phyloP scores from a whole-genome alignment of 495 filamentous ascomycete species.

The Podospora pseudopauciseta region DNA sequence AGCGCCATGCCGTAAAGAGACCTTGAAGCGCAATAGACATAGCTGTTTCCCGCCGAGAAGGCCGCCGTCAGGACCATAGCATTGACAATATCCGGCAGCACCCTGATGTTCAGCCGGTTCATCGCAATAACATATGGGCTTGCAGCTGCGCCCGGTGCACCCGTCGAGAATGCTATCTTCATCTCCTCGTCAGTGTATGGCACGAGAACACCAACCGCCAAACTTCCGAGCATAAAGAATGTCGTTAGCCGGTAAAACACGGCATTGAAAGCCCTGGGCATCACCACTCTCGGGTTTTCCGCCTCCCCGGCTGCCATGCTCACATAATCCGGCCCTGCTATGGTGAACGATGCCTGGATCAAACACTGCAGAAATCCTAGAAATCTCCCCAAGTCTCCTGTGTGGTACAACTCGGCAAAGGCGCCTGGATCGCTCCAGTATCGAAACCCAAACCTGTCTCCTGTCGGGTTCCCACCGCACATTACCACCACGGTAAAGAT shows the following conservation, averaged over 20 bases:
- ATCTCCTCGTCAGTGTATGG: slow-evolving; percentile 55
- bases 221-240: slow-evolving; percentile 71
- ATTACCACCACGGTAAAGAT: slow-evolving; percentile 71
- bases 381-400: slow-evolving; percentile 62
- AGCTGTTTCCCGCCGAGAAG: slow-evolving; percentile 82
- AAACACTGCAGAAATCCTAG: slow-evolving; percentile 68
- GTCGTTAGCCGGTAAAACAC: slow-evolving; percentile 71
- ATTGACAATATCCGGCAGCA: slow-evolving; percentile 77
- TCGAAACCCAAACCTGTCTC: slow-evolving; percentile 69
- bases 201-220: slow-evolving; percentile 66
- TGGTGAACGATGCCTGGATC: slow-evolving; percentile 74
- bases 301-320: slow-evolving; percentile 74
- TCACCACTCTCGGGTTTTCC: slow-evolving; percentile 60
- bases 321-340: slow-evolving; percentile 78
- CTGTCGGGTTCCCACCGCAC: slow-evolving; percentile 66
- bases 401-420: slow-evolving; percentile 58
- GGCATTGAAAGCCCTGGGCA: slow-evolving; percentile 70
- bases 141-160: slow-evolving; percentile 59
- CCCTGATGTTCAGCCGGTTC: slow-evolving; percentile 63
- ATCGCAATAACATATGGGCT: slow-evolving; percentile 87
- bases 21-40: slow-evolving; percentile 76
- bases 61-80: slow-evolving; percentile 69
- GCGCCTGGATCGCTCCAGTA: slow-evolving; percentile 72
- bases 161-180: slow-evolving; percentile 48
- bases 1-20: slow-evolving; percentile 71